phyloP scores from a whole-genome alignment of 768 basidiomycete genomes.

The Tylopilus rubrobrunneus region DNA sequence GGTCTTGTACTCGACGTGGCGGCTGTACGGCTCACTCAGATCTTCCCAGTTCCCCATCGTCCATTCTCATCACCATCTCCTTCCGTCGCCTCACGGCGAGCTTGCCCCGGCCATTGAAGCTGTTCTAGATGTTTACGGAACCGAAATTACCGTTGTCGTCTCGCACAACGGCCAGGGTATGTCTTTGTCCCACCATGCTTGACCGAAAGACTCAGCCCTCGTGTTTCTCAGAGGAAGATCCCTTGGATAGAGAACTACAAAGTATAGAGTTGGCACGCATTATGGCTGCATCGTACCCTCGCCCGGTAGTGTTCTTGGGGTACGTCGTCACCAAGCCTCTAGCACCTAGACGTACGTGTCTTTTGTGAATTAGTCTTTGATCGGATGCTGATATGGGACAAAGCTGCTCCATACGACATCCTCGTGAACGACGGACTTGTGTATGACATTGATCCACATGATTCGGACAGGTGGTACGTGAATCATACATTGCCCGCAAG shows the following conservation, averaged over 20 bases:
- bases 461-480: slow-evolving; percentile 64
- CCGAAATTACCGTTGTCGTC: slow-evolving; percentile 76
- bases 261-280: slow-evolving; percentile 76
- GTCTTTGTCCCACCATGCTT: background rate
- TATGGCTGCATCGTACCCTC: slow-evolving; percentile 64
- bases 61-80: slow-evolving; percentile 77
- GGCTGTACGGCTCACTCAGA: background rate
- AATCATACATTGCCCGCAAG: background rate
- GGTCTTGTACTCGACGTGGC: background rate
- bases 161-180: slow-evolving; percentile 89
- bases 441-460: slow-evolving; percentile 75
- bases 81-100: slow-evolving; percentile 84
- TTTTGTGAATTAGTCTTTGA: background rate
- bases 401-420: slow-evolving; percentile 74
- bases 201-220: background rate
- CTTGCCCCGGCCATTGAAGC: slow-evolving; percentile 90
- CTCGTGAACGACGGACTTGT: slow-evolving; percentile 74
- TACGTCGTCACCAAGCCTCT: slow-evolving; percentile 75
- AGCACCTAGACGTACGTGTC: slow-evolving; percentile 53
- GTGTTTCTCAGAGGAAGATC: slow-evolving; percentile 67
- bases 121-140: slow-evolving; percentile 74
- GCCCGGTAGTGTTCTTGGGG: slow-evolving; percentile 76
- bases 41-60: slow-evolving; percentile 75
- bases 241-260: slow-evolving; percentile 84
- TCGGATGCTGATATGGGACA: slow-evolving; percentile 6